Evolutionary conservation across 495 filamentous ascomycete species (phyloP), one percentile per base, ranked within the genome.

Genomic region (Aspergillus taichungensis): DNA sequence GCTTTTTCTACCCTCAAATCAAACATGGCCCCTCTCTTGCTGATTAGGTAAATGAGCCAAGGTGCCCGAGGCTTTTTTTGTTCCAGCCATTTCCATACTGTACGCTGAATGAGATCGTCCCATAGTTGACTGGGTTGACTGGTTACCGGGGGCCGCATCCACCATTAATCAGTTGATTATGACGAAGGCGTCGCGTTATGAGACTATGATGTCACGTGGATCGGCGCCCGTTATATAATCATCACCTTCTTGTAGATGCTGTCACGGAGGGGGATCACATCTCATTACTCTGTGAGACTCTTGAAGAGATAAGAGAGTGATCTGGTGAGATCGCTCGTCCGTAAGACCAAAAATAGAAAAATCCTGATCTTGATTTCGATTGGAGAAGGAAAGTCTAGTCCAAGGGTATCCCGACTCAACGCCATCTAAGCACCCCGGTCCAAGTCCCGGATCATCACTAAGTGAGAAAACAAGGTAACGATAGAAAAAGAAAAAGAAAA

Each of bases 201-300:
- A 40, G 41, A 27, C 47, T 38, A 51, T 59, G 52, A 55, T 59
- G 52, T 59, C 55, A 59, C 55, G 55, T 59, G 55, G 55, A 49
- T 50, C 51, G 18, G 36, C 18, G 32, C 12, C 12, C 12, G 12
- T 34, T 12, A 10, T 34, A 10, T 12, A 34, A 10, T 34, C 32
- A 34, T 24, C 18, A 4, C 18, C 18, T 24, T 24, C 18, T 24
- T 24, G 18, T 24, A 24, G 18, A 24, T 24, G 18, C 18, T 24
- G 18, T 24, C 18, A 24, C 18, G 18, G 18, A 2, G 1, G 18
- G 18, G 2, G 18, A 43, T 28, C 28, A 33, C 35, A 6, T 27
- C 28, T 34, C 34, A 7, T 39, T 37, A 35, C 8, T 24, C 6
- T 40, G 30, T 13, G 11, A 39, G 5, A 27, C n/a, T n/a, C n/a